Conservation (phyloP, 345 rosid genomes). For the Draba incana region DNA sequence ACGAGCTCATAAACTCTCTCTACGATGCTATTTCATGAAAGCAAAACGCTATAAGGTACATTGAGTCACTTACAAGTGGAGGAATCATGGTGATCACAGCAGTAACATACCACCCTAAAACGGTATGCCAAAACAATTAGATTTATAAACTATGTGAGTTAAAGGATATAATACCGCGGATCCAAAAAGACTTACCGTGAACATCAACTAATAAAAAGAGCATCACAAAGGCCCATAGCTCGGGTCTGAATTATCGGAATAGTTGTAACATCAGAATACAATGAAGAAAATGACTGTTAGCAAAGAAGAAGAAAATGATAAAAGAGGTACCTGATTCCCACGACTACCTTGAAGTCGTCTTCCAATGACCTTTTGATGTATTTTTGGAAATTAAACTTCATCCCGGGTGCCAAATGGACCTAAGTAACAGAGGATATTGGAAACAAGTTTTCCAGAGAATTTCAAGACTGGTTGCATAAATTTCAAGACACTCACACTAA, state of each 20-base stretch:
- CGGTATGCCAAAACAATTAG: neutral
- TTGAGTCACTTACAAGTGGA: conserved; percentile 60
- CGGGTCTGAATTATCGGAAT: conserved; percentile 54
- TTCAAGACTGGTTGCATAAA: conserved; percentile 6
- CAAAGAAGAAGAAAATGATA: conserved; percentile 6
- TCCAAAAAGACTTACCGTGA: conserved; percentile 54
- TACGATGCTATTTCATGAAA: neutral
- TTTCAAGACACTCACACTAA: conserved; percentile 55
- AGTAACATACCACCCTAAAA: conserved; percentile 76
- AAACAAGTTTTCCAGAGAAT: conserved; percentile 10
- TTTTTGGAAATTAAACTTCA: conserved; percentile 85
- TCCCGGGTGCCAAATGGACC: conserved; percentile 93
- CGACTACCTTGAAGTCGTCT: conserved; percentile 96
- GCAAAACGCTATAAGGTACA: neutral
- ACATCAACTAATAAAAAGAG: conserved; percentile 74
- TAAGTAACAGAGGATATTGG: conserved; percentile 32
- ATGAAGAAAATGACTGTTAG: conserved; percentile 9
- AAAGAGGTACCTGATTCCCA: conserved; percentile 73
- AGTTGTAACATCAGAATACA: neutral
- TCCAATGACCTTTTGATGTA: conserved; percentile 88
- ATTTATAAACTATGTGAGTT: neutral
- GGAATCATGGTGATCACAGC: conserved; percentile 67
- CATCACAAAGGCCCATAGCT: conserved; percentile 79
- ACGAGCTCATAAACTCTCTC: conserved; percentile 4
- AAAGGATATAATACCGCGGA: neutral